Base-by-base conservation (phyloP, 1,284 basidiomycete species). In the Malassezia caprae region DNA sequence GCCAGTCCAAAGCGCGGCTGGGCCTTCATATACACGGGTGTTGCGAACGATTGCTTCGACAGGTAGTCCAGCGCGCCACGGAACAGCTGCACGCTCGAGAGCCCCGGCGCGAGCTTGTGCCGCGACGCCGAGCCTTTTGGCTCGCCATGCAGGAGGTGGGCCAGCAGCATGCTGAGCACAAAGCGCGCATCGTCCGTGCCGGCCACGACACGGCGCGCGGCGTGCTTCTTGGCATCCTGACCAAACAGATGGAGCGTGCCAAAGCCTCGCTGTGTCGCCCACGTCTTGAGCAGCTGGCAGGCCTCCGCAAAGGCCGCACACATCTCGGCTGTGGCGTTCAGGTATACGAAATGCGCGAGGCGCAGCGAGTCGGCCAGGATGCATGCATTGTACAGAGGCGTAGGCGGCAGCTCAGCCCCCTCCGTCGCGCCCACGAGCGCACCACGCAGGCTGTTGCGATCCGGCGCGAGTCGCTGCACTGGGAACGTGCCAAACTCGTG, bases 201-300 rank as follows among this genome's bases (percentile, higher is more conserved):
- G 10, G 65, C 73, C 8, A 66, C 60, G 26, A 43, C 26, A 13
- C 35, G 55, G 8, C 55, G 62, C 51, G 31, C 65, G 23, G 50
- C 61, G 51, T n/a, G 49, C 46, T 37, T 55, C 58, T 19, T 59
- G 23, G 35, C 32, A 27, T 24, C 48, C 8, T 15, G 32, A 34
- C 41, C 56, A 56, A 11, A 42, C 50, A 50, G 61, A 84, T 84
- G 58, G 49, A 43, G 52, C 48, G 27, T 54, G 32, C 82, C 56
- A 61, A 88, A 88, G 0, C 88, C 89, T 19, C 90, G 81, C 70
- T 91, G 87, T 51, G 85, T 84, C 1, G 88, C 87, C 93, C 91
- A 96, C 17, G 93, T 82, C 19, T 88, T 82, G 51, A 96, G 81
- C 10, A 96, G 78, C 1, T 85, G 79, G 17, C 89, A 77, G 7